Base-by-base conservation (phyloP, 208 protist species). In the Leishmania amazonensis region DNA sequence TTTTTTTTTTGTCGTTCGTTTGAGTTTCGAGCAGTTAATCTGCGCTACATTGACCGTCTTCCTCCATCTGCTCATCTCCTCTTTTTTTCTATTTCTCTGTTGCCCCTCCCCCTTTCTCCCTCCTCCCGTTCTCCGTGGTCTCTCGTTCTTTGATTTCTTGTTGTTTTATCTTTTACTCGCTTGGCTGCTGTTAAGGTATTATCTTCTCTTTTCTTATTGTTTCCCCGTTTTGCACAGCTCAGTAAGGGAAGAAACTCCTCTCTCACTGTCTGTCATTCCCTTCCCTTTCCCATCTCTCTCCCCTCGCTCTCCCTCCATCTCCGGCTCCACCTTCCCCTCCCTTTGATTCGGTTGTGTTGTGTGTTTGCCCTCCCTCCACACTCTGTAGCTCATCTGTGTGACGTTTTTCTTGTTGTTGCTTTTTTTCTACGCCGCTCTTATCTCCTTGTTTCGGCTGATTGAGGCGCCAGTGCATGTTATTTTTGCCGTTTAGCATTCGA, bases 141-240 rank as follows among this genome's bases (percentile, higher is more conserved):
- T 17, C 60, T 7, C 62, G 31, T 84, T 85, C 28, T 81, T 54
- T 62, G 7, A 57, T 73, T 64, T 72, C 19, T 62, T 81, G 49
- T 49, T 73, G 24, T 67, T 75, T 49, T 70, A 35, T 78, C 42
- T 62, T 62, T 62, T 62, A 21, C 67, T 35, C 28, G 67, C 31
- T 73, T 78, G 73, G 19, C 40, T 51, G n/a, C 62, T 79, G 54
- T 68, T 79, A 7, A 79, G 75, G 54, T 19, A 54, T 49, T 38
- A 21, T 58, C 28, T 53, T 70, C 31, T 53, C 47, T 67, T 13
- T 80, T 70, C 42, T 38, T 58, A 35, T 83, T 68, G 42, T 65
- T 42, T 28, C 24, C 19, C 47, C 28, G 38, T 83, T 38, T 83
- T 79, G 40, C 62, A 38, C 54, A 79, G 77, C 13, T 70, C 54